Conservation (phyloP, 1,139 yeast genomes). For the Sugiyamaella xylanicola region DNA sequence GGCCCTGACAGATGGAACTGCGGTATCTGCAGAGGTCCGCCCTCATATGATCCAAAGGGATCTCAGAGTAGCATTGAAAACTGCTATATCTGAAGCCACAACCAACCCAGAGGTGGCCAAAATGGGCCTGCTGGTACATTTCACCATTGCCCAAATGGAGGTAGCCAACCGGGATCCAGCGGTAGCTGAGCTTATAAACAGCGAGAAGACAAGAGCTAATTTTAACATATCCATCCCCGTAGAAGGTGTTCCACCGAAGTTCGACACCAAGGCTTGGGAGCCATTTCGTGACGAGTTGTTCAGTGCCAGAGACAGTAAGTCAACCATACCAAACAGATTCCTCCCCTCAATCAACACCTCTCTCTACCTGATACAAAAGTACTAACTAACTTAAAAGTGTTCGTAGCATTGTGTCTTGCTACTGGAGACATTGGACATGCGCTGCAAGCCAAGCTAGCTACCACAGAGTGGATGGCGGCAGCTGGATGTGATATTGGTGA, state of each 20-base stretch:
- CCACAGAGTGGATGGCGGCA: constrained; percentile 72
- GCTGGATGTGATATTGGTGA: constrained; percentile 72
- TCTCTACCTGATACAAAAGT: no score
- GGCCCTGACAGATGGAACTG: constrained; percentile 50
- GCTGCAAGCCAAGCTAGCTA: constrained; percentile 60
- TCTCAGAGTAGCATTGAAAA: constrained; percentile 65
- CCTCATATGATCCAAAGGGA: constrained; percentile 73
- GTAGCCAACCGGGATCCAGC: constrained; percentile 44
- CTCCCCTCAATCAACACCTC: no score
- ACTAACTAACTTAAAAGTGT: constrained; percentile 38
- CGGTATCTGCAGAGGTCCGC: constrained; percentile 40
- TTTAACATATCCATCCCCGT: constrained; percentile 26
- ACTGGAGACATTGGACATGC: constrained; percentile 69
- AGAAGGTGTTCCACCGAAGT: constrained; percentile 25
- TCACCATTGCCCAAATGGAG: constrained; percentile 66
- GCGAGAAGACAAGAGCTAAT: constrained; percentile 23
- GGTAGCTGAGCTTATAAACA: constrained; percentile 31
- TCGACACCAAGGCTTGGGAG: constrained; percentile 48
- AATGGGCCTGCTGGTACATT: constrained; percentile 63
- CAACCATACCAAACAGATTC: no score
- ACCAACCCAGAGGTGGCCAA: constrained; percentile 56
- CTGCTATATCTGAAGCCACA: constrained; percentile 57
- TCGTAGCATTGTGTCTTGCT: constrained; percentile 66
- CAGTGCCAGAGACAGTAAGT: constrained; percentile 59
- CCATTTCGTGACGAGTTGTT: constrained; percentile 77